Conservation (phyloP, 352 stramenopile genomes). For the Phytophthora hibernalis region DNA sequence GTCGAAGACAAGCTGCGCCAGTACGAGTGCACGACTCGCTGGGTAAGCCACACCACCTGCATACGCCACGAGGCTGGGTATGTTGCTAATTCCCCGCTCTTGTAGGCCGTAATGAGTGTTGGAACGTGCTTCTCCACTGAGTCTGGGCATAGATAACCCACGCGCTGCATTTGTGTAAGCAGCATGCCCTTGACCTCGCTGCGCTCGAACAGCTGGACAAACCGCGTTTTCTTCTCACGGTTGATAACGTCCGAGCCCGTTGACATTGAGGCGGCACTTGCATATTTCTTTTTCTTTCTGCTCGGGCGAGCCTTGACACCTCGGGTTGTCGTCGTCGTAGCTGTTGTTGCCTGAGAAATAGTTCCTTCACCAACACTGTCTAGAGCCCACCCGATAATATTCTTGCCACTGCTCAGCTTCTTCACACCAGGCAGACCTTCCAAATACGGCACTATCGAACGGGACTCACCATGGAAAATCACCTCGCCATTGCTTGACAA, state of each 20-base stretch:
- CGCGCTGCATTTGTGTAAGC: constrained; percentile 30
- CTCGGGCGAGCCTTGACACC: constrained; percentile 11
- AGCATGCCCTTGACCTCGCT: constrained; percentile 30
- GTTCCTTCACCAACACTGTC: constrained; percentile 23
- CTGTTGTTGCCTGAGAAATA: constrained; percentile 1
- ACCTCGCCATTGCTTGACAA: constrained; percentile 32
- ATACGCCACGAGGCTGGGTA: constrained; percentile 25
- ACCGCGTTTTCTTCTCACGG: constrained; percentile 23
- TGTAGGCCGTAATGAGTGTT: constrained; percentile 22
- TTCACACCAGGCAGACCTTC: constrained; percentile 32
- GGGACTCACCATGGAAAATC: constrained; percentile 35
- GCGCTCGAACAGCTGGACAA: constrained; percentile 34
- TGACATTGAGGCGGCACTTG: constrained; percentile 9
- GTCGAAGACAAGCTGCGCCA: constrained; percentile 27
- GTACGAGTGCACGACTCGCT: constrained; percentile 34
- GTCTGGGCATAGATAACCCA: constrained; percentile 26
- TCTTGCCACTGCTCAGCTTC: constrained; percentile 23
- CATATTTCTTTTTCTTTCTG: constrained; percentile 29
- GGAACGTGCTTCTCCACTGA: constrained; percentile 15
- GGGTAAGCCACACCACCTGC: constrained; percentile 29
- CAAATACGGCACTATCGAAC: constrained; percentile 27
- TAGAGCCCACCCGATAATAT: constrained; percentile 32
- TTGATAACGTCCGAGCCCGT: constrained; percentile 4
- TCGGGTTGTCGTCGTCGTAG: constrained; percentile 15
- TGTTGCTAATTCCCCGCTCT: constrained; percentile 7